phyloP scores from a whole-genome alignment of 2,329 filamentous ascomycete genomes.

The Aureobasidium pullulans region DNA sequence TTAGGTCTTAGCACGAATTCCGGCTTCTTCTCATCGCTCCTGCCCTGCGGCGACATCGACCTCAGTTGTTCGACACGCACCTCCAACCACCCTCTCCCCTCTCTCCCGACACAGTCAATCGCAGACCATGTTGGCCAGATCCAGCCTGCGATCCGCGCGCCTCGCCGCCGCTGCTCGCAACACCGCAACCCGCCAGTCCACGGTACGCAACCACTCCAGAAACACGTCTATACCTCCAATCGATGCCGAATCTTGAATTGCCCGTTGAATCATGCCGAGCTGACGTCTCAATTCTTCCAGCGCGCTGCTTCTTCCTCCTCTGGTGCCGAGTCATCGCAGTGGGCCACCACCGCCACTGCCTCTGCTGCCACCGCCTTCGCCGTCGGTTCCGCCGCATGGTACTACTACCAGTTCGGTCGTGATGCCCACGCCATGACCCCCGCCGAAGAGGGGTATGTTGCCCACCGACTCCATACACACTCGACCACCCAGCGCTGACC shows the following conservation, averaged over 20 bases:
- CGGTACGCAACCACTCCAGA: slow-evolving; percentile 29
- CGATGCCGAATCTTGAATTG: slow-evolving; percentile 24
- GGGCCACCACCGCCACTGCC: slow-evolving; percentile 79
- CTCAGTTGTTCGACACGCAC: slow-evolving; percentile 1
- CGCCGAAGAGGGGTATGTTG: slow-evolving; percentile 92
- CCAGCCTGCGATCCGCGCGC: slow-evolving; percentile 82
- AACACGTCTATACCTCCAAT: background rate
- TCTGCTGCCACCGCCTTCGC: slow-evolving; percentile 79
- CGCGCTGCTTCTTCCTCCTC: slow-evolving; percentile 65
- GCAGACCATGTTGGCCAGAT: slow-evolving; percentile 75
- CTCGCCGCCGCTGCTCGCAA: slow-evolving; percentile 73
- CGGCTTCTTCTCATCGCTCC: background rate
- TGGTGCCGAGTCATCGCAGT: slow-evolving; percentile 60
- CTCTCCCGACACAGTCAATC: slow-evolving; percentile 9
- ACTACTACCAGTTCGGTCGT: slow-evolving; percentile 91
- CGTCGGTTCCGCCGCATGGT: slow-evolving; percentile 88
- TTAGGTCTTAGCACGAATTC: background rate
- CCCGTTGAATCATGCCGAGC: background rate
- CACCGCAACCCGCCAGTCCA: slow-evolving; percentile 39
- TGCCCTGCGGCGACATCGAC: background rate
- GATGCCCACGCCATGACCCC: slow-evolving; percentile 83
- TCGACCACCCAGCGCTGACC: background rate
- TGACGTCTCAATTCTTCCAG: slow-evolving; percentile 27
- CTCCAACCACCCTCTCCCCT: background rate
- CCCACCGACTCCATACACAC: background rate